Base-by-base conservation (phyloP, 208 protist genomes). In the Hexamita inflata region DNA sequence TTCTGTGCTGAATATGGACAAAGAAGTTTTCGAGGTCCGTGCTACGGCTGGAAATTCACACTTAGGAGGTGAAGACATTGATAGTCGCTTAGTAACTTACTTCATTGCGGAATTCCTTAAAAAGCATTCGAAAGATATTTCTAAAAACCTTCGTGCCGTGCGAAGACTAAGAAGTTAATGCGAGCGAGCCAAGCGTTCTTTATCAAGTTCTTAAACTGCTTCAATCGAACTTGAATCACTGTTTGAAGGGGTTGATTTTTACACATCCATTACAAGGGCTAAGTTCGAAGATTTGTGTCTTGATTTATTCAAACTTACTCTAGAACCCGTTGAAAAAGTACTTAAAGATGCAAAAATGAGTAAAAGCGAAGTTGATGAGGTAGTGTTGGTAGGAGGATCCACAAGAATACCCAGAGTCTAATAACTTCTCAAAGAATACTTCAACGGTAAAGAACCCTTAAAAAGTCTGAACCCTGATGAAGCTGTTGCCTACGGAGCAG, bases 21-120 rank as follows among this genome's bases (percentile, higher is more conserved):
- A 92, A 58, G 94, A 94, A 75, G 91, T 98, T 78, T 97, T 98
- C 83, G 94, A 97, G 86, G 94, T 99, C 59, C 92, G 94, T 84
- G 91, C 95, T 39, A 99, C 94, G 59, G 88, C 89, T 65, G 96
- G 96, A 75, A 93, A 99, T 86, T 98, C 94, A 45, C 94, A 98
- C 79, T 86, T 99, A 39, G 96, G 96, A 75, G 96, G 95, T 75
- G 94, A 98, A 88, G 96, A 80, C 57, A 80, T 80, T 80, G 75
- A 80, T 75, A 1, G 70, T 1, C 29, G 30, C 7, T 1, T 79
- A 39, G 19, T 29, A n/a, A 32, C 75, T 28, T 58, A 42, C 13
- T 0, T 73, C 38, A 40, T 24, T 53, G 19, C 4, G 19, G 45
- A 53, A 53, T 53, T 53, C 45, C 4, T 19, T 53, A 19, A 4